Evolutionary conservation across 257 asterid genomes (phyloP), one percentile per base, ranked within the genome.

Genomic region (Salvia rosmarinus): DNA sequence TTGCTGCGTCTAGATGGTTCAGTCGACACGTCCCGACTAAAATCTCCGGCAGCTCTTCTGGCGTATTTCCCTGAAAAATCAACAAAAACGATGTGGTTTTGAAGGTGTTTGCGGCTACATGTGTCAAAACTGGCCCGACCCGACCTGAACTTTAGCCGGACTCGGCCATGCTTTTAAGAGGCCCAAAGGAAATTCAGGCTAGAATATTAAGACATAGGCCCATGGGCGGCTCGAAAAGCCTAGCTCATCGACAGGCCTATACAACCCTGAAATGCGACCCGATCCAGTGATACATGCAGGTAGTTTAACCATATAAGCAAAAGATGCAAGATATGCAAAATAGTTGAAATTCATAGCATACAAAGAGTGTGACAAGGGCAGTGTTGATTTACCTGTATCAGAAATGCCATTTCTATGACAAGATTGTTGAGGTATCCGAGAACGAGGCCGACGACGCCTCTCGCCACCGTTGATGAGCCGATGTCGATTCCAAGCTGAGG

Each of bases 341-440:
- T 43, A 13, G 17, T 43, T 43, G 50, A 43, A 16, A 11, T 43
- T 13, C 50, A 43, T 43, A 3, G 11, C 1, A 11, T 16, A 13
- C n/a, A 43, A 13, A 4, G 50, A 43, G 17, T 12, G 4, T 43
- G 50, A 43, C 17, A 47, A 49, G 39, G 25, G 23, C 23, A 66
- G 10, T 39, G 55, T 21, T 49, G 30, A 14, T 17, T 61, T 82
- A 90, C 98, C 97, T 93, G 98, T 81, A 93, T 80, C 25, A 93
- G 81, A 82, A 93, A 93, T 35, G 98, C 96, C 96, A 93, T 82
- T 77, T 90, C 97, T 75, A 93, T 84, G 35, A 93, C 95, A 71
- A 93, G 84, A 82, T 89, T 89, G 88, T 81, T 89, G 23, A 93
- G 94, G 84, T 87, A 93, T 49, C 98, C 97, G 50, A 93, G 92